Percentiles rank a stretch among this genome's conserved stretches.
Evolutionary conservation across 495 filamentous ascomycete species (phyloP).

Genomic region (Aspergillus panamensis): DNA sequence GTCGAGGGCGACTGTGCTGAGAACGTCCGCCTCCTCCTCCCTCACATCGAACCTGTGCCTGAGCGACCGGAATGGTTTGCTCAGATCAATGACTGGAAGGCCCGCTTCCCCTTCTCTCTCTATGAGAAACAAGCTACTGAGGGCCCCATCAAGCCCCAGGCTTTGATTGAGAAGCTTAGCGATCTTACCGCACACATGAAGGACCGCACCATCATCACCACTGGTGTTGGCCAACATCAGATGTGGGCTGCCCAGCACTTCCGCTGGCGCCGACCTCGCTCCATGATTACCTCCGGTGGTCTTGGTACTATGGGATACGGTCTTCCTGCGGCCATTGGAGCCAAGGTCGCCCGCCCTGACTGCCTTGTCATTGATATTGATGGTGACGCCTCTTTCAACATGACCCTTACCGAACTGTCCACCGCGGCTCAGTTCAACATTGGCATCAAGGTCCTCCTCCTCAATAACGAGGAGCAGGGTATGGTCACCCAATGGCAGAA

Average conservation of each 20-base stretch:
- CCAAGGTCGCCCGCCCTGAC: slow-evolving; percentile 85
- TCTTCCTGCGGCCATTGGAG: slow-evolving; percentile 87
- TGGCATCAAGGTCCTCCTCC: slow-evolving; percentile 82
- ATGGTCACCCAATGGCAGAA: slow-evolving; percentile 98
- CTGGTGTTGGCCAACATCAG: slow-evolving; percentile 93
- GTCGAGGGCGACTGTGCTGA: slow-evolving; percentile 57
- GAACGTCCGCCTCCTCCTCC: slow-evolving; percentile 72
- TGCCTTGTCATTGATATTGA: slow-evolving; percentile 90
- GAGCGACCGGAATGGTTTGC: slow-evolving; percentile 80
- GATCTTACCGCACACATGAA: slow-evolving; percentile 70
- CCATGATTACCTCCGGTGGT: slow-evolving; percentile 88
- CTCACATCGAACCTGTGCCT: slow-evolving; percentile 56
- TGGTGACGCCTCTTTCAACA: slow-evolving; percentile 93
- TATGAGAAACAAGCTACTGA: slow-evolving; percentile 69
- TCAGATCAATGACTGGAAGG: slow-evolving; percentile 87
- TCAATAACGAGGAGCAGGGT: slow-evolving; percentile 92
- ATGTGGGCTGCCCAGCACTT: slow-evolving; percentile 98
- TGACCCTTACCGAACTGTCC: slow-evolving; percentile 90
- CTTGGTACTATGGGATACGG: slow-evolving; percentile 96
- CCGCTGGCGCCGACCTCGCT: slow-evolving; percentile 80
- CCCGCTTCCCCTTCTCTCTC: slow-evolving; percentile 68
- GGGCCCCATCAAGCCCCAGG: slow-evolving; percentile 84
- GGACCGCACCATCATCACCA: slow-evolving; percentile 77
- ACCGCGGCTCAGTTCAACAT: slow-evolving; percentile 91
- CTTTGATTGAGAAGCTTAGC: slow-evolving; percentile 76